Conservation (phyloP, 148 eudicot species). For the Persicaria tinctoria region DNA sequence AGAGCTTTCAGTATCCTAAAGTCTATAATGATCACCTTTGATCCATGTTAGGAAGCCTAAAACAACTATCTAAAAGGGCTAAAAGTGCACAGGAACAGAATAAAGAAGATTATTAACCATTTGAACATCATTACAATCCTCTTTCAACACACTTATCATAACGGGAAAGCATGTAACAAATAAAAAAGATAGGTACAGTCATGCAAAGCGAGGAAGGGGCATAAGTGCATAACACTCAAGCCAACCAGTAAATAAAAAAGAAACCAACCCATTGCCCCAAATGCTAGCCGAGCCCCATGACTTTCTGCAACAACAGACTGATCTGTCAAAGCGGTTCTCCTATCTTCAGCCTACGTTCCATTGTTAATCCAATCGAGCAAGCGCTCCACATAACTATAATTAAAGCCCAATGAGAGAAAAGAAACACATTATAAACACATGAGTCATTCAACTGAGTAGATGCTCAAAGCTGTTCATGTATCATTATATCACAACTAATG, state of each 20-base stretch:
- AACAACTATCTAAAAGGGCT: neutral
- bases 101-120: slow-evolving; percentile 49
- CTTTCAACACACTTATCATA: slow-evolving; percentile 44
- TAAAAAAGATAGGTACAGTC: too few species aligned
- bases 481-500: too few species aligned
- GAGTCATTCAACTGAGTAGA: neutral
- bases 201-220: too few species aligned
- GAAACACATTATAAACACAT: neutral
- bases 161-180: too few species aligned
- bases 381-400: slow-evolving; percentile 82
- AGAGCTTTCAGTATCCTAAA: neutral
- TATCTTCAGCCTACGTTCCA: slow-evolving; percentile 79
- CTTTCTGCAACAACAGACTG: slow-evolving; percentile 88
- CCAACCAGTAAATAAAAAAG: neutral
- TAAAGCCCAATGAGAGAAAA: neutral
- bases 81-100: neutral
- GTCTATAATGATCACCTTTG: too few species aligned
- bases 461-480: too few species aligned
- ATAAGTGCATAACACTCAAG: slow-evolving; percentile 17
- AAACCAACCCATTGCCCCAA: slow-evolving; percentile 89
- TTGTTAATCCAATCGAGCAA: slow-evolving; percentile 91
- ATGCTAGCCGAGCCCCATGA: slow-evolving; percentile 82
- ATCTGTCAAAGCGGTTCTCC: slow-evolving; percentile 79
- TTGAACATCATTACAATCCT: slow-evolving; percentile 92
- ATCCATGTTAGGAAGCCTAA: too few species aligned